A percentile compares a stretch with the other conserved stretches of the same genome.
Conservation (phyloP, 257 asterid genomes). For the Oldenlandia corymbosa region DNA sequence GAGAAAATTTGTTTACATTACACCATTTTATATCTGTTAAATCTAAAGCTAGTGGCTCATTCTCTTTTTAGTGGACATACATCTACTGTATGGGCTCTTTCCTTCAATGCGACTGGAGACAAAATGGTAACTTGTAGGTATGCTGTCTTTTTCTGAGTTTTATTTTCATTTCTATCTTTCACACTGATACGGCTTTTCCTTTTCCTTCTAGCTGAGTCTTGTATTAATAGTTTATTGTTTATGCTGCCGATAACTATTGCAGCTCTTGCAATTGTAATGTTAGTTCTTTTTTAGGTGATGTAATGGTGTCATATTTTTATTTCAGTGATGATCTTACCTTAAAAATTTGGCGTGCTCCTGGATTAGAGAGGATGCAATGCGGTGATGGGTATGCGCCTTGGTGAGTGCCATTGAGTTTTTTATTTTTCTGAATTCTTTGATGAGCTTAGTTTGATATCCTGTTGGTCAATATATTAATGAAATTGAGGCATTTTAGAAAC, state of each 20-base stretch:
- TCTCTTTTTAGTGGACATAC: slow-evolving; percentile 65
- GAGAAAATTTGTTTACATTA: not conserved
- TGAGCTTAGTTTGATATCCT: not conserved
- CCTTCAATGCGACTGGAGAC: slow-evolving; percentile 65
- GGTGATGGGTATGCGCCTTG: slow-evolving; percentile 56
- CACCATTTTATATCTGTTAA: not conserved
- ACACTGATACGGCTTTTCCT: not conserved
- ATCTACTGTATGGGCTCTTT: slow-evolving; percentile 85
- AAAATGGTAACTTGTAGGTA: slow-evolving; percentile 96
- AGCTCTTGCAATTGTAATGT: not conserved
- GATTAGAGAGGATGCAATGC: slow-evolving; percentile 34
- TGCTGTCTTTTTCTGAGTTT: slow-evolving; percentile 17
- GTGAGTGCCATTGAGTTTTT: slow-evolving; percentile 40
- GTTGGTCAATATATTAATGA: slow-evolving; percentile 5
- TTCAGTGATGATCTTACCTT: slow-evolving; percentile 88
- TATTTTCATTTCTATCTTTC: not conserved
- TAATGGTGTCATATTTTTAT: slow-evolving; percentile 7
- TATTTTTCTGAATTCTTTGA: too few relatives aligned
- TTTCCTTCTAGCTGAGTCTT: not conserved
- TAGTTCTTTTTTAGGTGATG: slow-evolving; percentile 1
- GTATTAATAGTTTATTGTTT: not conserved
- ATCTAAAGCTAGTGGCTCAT: slow-evolving; percentile 8
- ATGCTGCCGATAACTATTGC: not conserved
- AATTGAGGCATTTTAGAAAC: not conserved
- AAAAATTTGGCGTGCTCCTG: slow-evolving; percentile 78